phyloP scores from a whole-genome alignment of 139 green algal species.

The Chlamydomonas incerta region DNA sequence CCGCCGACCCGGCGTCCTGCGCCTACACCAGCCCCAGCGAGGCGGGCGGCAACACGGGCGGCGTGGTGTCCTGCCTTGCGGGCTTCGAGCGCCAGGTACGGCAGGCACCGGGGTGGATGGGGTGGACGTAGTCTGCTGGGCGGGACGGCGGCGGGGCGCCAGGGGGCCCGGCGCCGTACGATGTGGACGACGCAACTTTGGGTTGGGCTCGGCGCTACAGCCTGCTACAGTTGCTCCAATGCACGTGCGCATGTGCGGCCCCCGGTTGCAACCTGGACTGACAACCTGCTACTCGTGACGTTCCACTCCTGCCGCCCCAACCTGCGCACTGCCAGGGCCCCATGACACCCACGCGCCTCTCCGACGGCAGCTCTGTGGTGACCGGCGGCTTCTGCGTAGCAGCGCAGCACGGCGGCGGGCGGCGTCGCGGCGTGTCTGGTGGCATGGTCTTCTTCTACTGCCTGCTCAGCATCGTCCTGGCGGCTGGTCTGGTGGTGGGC shows the following conservation, averaged over 20 bases:
- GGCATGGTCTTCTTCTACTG: constrained; percentile 59
- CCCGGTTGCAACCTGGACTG: no score
- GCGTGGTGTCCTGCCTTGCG: constrained; percentile 33
- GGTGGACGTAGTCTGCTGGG: background rate
- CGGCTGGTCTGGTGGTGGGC: constrained; percentile 30
- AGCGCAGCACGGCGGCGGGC: background rate
- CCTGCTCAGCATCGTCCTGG: constrained; percentile 44
- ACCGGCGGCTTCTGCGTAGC: background rate
- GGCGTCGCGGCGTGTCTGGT: constrained; percentile 22
- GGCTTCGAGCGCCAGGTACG: constrained; percentile 34
- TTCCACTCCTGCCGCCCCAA: no score
- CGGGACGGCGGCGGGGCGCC: no score
- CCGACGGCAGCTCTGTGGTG: background rate
- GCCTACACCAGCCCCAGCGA: background rate
- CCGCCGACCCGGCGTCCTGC: constrained; percentile 8
- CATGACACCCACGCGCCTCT: background rate
- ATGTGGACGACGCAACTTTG: no score
- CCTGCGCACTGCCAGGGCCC: no score
- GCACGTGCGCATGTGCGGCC: no score
- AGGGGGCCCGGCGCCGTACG: no score
- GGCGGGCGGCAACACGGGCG: background rate
- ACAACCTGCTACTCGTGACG: no score
- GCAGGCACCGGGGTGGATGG: background rate
- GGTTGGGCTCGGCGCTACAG: no score
- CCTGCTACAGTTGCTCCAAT: no score